Percentiles rank a stretch among this genome's conserved stretches.
phyloP scores from a whole-genome alignment of 148 eudicot genomes.

The Mesembryanthemum crystallinum region DNA sequence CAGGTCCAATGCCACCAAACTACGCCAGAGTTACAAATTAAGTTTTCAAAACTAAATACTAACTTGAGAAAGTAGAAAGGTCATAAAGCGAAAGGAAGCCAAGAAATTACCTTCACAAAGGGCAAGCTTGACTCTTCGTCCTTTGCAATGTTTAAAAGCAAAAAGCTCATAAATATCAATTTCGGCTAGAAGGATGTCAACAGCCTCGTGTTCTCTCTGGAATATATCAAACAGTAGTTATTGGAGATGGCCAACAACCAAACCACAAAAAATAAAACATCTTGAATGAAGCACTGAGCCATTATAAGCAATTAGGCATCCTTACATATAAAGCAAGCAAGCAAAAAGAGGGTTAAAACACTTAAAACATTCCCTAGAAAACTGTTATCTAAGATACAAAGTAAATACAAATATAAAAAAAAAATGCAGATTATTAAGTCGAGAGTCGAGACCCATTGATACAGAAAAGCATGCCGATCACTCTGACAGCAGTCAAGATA shows the following conservation, averaged over 20 bases:
- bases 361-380: background rate
- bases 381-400: background rate
- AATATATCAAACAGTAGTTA: constrained; percentile 21
- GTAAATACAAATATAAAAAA: too few species aligned
- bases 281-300: background rate
- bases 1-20: background rate
- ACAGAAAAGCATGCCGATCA: background rate
- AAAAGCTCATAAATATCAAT: constrained; percentile 96
- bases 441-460: background rate
- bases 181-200: constrained; percentile 96
- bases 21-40: constrained; percentile 2
- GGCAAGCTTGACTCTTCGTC: constrained; percentile 87
- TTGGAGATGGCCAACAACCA: constrained; percentile 3
- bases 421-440: too few species aligned
- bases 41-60: background rate
- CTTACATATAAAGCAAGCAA: background rate
- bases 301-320: too few species aligned
- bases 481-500: background rate
- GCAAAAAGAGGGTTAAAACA: background rate
- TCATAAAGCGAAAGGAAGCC: background rate
- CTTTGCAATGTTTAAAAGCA: constrained; percentile 91
- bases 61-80: background rate
- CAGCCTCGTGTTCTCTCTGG: constrained; percentile 88
- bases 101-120: constrained; percentile 78
- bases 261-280: background rate